Base-by-base conservation (phyloP, 768 basidiomycete genomes). In the Leucocoprinus birnbaumii region DNA sequence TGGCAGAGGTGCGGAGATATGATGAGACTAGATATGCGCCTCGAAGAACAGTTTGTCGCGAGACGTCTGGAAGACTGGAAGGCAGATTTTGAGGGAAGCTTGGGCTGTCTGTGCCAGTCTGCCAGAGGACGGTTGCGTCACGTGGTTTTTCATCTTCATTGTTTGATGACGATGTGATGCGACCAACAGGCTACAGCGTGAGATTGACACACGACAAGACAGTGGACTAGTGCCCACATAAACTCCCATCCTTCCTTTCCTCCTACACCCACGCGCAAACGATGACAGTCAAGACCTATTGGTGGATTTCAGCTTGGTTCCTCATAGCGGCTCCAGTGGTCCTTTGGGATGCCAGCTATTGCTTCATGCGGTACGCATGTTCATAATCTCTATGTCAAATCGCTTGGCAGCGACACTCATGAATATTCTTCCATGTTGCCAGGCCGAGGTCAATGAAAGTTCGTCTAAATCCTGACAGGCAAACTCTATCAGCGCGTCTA, bases 391-490 rank as follows among this genome's bases (percentile, higher is more conserved):
- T 31, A 11, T 31, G 31, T 31, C 31, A 11, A 5, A 11, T 31
- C 31, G 5, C 31, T 31, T 31, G 31, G n/a, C 11, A 11, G 5
- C 31, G 11, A 11, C 11, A 11, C 31, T 31, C 11, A 31, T 31
- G 31, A 31, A 31, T 5, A 5, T 31, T 11, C 11, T 5, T 31
- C 11, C 31, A 31, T 31, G 31, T 31, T 31, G 31, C 42, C 49
- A 92, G 92, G 35, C 93, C 93, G 18, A 80, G 91, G 19, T 94
- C 91, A 3, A 90, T 94, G 85, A 73, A 72, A 60, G 78, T 78
- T 61, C 43, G 63, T 50, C 8, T 14, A 38, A 38, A 16, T 16
- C 13, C 38, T 14, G 38, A 3, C n/a, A 11, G 6, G 11, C 11
- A 31, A 31, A 38, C 38, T 38, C 9, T 11, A 16, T 16, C n/a